A percentile compares a stretch with the other conserved stretches of the same genome.
Conservation (phyloP, 495 filamentous ascomycete genomes). For the Choiromyces venosus region DNA sequence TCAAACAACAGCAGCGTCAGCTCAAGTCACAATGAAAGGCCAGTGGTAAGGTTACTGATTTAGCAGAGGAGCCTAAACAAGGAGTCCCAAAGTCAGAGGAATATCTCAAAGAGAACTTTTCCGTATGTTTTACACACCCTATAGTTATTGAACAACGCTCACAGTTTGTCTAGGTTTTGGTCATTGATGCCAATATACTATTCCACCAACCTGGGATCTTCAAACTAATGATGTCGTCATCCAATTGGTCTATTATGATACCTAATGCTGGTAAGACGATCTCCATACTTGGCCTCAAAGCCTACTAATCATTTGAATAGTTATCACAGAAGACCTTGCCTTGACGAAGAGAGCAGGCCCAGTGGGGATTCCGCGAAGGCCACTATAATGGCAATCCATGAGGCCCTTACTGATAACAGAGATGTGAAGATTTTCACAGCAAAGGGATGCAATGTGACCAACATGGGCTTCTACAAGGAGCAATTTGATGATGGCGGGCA, state of each 20-base stretch:
- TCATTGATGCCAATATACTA: no score
- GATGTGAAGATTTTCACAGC: no score
- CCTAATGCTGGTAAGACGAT: no score
- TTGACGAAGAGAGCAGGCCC: slow-evolving; percentile 29
- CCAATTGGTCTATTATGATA: no score
- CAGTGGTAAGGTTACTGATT: no score
- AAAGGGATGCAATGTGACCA: no score
- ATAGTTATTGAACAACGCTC: no score
- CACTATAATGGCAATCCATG: slow-evolving; percentile 35
- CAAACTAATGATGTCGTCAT: no score
- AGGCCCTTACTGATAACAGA: slow-evolving; percentile 28
- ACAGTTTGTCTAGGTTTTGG: slow-evolving; percentile 6
- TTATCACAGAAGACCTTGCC: slow-evolving; percentile 36
- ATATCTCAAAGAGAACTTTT: slow-evolving; percentile 26
- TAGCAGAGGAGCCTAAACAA: no score
- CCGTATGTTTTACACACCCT: slow-evolving; percentile 8
- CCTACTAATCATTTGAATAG: slow-evolving; percentile 36
- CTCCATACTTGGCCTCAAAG: slow-evolving; percentile 38
- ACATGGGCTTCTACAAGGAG: no score
- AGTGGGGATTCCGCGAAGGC: slow-evolving; percentile 31
- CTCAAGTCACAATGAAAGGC: slow-evolving; percentile 26
- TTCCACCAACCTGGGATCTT: no score
- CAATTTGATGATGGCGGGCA: slow-evolving; percentile 24
- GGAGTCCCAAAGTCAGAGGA: no score
- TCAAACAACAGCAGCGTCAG: slow-evolving; percentile 31